Percentiles rank a stretch among this genome's conserved stretches.
Conservation (phyloP, 2,329 filamentous ascomycete genomes). For the Alternaria incomplexa region DNA sequence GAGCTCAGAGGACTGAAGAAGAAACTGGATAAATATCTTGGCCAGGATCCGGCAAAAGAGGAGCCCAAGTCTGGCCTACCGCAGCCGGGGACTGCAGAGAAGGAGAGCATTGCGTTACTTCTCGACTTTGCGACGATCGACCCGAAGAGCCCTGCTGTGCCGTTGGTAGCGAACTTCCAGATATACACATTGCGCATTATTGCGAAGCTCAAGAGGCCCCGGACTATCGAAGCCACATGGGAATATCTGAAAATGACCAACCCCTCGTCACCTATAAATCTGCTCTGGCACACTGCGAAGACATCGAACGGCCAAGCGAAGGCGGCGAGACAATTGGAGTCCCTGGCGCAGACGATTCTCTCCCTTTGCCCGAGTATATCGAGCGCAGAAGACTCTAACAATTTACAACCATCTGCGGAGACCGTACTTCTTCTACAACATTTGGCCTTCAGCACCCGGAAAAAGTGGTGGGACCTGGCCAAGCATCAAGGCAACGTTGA, state of each 20-base stretch:
- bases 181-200: constrained; percentile 70
- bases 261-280: constrained; percentile 63
- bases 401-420: constrained; percentile 63
- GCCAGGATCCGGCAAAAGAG: constrained; percentile 9
- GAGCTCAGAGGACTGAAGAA: constrained; percentile 72
- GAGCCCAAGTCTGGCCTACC: constrained; percentile 35
- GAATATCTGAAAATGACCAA: constrained; percentile 61
- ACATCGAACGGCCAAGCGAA: constrained; percentile 60
- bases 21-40: constrained; percentile 58
- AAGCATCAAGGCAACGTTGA: constrained; percentile 65
- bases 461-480: constrained; percentile 70
- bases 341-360: constrained; percentile 68
- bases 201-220: constrained; percentile 64
- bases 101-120: constrained; percentile 63
- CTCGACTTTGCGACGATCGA: constrained; percentile 64
- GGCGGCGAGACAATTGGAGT: constrained; percentile 69
- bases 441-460: constrained; percentile 65
- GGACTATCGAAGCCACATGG: constrained; percentile 64
- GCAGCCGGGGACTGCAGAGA: constrained; percentile 34
- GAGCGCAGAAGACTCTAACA: constrained; percentile 66
- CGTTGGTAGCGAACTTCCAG: constrained; percentile 70
- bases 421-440: constrained; percentile 68
- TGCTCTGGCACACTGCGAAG: constrained; percentile 60
- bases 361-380: constrained; percentile 72
- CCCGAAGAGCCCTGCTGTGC: constrained; percentile 42